Conservation (phyloP, 2,329 filamentous ascomycete species). For the Cladosporium oxysporum region DNA sequence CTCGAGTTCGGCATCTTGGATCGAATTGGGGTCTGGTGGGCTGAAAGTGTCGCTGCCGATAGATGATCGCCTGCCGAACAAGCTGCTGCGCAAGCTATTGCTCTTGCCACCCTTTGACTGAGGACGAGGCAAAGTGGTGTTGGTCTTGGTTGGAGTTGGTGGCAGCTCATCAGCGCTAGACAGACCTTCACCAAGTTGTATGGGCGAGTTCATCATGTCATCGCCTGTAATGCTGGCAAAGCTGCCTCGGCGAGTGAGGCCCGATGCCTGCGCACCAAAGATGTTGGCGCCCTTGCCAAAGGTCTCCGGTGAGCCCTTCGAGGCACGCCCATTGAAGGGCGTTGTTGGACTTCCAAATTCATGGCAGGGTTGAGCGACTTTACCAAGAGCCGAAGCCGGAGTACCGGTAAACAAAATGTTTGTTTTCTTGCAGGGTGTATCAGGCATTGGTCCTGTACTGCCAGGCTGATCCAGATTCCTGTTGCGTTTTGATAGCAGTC, state of each 20-base stretch:
- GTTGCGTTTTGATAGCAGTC: conserved; percentile 92
- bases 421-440: conserved; percentile 94
- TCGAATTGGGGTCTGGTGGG: conserved; percentile 37
- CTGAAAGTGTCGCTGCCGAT: conserved; percentile 51
- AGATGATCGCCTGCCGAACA: conserved; percentile 50
- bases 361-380: conserved; percentile 65
- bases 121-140: conserved; percentile 34
- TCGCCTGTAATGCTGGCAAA: conserved; percentile 80
- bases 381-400: conserved; percentile 56
- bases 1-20: conserved; percentile 2
- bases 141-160: conserved; percentile 88
- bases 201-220: conserved; percentile 64
- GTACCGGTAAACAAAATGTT: conserved; percentile 41
- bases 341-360: conserved; percentile 80
- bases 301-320: conserved; percentile 64
- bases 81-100: conserved; percentile 53
- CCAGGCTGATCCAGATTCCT: conserved; percentile 68
- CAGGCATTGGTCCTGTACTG: conserved; percentile 72
- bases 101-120: conserved; percentile 52
- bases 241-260: conserved; percentile 62
- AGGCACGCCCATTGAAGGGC: conserved; percentile 69
- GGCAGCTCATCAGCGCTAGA: conserved; percentile 71
- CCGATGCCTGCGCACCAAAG: conserved; percentile 58
- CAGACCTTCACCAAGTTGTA: conserved; percentile 57
- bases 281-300: conserved; percentile 66